Percentiles rank a stretch among this genome's conserved stretches.
phyloP scores from a whole-genome alignment of 768 basidiomycete species.

The Melanogaster broomeanus region DNA sequence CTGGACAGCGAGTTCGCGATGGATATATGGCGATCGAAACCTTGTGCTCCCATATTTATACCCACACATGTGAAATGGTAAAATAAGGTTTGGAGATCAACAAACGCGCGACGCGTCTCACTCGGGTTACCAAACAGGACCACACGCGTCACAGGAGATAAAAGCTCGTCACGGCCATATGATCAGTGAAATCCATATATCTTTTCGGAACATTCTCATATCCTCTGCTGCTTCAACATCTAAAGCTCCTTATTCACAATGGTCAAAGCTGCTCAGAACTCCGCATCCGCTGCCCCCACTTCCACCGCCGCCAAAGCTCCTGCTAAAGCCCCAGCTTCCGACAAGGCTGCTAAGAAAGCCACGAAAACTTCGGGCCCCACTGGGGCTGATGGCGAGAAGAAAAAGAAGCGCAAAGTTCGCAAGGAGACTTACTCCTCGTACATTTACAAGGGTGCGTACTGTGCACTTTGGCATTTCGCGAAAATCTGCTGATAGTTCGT shows the following conservation, averaged over 20 bases:
- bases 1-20: not conserved
- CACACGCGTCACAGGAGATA: constrained; percentile 36
- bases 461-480: not conserved
- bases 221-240: constrained; percentile 9
- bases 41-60: constrained; percentile 30
- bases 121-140: constrained; percentile 35
- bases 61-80: constrained; percentile 7
- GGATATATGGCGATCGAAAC: constrained; percentile 8
- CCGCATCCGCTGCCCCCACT: constrained; percentile 70
- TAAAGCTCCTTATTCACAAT: constrained; percentile 36
- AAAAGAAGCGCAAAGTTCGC: constrained; percentile 84
- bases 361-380: constrained; percentile 58
- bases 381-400: constrained; percentile 74
- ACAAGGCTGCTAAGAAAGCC: constrained; percentile 48
- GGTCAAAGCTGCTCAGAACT: constrained; percentile 72
- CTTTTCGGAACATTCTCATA: not conserved
- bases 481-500: constrained; percentile 1
- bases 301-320: constrained; percentile 44
- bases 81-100: constrained; percentile 41
- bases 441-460: constrained; percentile 79
- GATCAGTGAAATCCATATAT: constrained; percentile 6
- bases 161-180: constrained; percentile 11
- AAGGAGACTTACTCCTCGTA: constrained; percentile 95
- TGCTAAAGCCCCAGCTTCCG: constrained; percentile 40
- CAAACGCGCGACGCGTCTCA: constrained; percentile 37